phyloP scores from a whole-genome alignment of 306 rosid species.

The Dalbergia cochinchinensis region DNA sequence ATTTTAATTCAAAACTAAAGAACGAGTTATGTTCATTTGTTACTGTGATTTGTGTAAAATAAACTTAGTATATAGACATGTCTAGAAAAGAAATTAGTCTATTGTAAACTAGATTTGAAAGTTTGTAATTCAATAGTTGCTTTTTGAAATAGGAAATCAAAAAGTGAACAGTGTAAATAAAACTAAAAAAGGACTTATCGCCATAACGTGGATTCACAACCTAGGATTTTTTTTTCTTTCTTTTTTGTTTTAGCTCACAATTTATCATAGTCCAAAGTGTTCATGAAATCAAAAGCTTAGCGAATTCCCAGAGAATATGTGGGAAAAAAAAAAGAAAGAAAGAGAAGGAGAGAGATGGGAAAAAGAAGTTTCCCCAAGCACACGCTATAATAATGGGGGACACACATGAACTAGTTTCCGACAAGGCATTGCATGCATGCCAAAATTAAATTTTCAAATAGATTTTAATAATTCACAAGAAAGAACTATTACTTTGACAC shows the following conservation, averaged over 20 bases:
- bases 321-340: too few species aligned
- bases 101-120: not conserved
- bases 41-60: not conserved
- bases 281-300: not conserved
- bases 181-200: not conserved
- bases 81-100: not conserved
- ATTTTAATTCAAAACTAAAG: not conserved
- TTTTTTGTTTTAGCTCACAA: not conserved
- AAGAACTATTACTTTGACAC: not conserved
- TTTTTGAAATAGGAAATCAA: not conserved
- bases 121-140: not conserved
- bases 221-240: too few species aligned
- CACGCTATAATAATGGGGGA: not conserved
- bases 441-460: not conserved
- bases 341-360: too few species aligned
- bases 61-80: not conserved
- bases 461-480: not conserved
- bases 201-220: not conserved
- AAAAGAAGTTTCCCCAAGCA: constrained; percentile 23
- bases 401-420: not conserved
- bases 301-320: not conserved
- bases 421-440: constrained; percentile 38
- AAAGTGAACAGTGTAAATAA: not conserved
- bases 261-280: not conserved
- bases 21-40: not conserved